A percentile compares a stretch with the other conserved stretches of the same genome.
These are phyloP conservation scores for Yamadazyma siamensis DNA, from an alignment of 1,139 yeast species.

Conservation along the genomic window DNA sequence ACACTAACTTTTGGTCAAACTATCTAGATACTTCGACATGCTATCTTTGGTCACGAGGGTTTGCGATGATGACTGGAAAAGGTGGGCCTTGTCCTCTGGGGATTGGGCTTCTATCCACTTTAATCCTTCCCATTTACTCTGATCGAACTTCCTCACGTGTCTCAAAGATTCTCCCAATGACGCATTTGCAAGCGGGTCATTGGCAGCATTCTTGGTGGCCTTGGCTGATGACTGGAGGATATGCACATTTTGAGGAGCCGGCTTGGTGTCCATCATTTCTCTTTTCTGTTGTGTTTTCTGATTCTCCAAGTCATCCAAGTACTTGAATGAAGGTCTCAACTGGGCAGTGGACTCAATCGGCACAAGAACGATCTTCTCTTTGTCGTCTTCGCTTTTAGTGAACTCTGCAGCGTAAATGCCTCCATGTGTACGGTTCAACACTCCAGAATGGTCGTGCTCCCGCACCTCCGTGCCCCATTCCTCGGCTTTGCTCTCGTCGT, in stretches of 20 bases:
- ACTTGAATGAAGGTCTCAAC: constrained; percentile 75
- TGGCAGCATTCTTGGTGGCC: constrained; percentile 59
- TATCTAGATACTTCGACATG: constrained; percentile 8
- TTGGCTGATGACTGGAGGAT: constrained; percentile 44
- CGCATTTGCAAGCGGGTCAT: constrained; percentile 64
- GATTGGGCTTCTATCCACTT: not conserved
- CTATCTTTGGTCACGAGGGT: constrained; percentile 3
- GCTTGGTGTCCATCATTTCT: constrained; percentile 21
- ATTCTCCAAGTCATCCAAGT: constrained; percentile 56
- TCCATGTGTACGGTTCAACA: constrained; percentile 53
- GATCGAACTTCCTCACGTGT: constrained; percentile 72
- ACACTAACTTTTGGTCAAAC: constrained; percentile 4
- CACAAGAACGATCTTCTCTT: constrained; percentile 52
- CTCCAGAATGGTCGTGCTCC: constrained; percentile 69
- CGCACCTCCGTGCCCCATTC: constrained; percentile 59
- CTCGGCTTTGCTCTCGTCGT: constrained; percentile 59
- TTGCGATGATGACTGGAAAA: too few relatives aligned
- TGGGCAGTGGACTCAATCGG: constrained; percentile 73
- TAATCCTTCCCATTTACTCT: constrained; percentile 49
- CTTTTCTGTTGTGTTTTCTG: constrained; percentile 24
- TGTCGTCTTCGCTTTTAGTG: constrained; percentile 15
- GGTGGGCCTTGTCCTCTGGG: too few relatives aligned
- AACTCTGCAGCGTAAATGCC: constrained; percentile 40
- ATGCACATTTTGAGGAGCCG: constrained; percentile 28
- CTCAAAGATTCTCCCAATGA: constrained; percentile 78